Conservation (phyloP, 495 filamentous ascomycete species). For the Penicillium longicatenatum region DNA sequence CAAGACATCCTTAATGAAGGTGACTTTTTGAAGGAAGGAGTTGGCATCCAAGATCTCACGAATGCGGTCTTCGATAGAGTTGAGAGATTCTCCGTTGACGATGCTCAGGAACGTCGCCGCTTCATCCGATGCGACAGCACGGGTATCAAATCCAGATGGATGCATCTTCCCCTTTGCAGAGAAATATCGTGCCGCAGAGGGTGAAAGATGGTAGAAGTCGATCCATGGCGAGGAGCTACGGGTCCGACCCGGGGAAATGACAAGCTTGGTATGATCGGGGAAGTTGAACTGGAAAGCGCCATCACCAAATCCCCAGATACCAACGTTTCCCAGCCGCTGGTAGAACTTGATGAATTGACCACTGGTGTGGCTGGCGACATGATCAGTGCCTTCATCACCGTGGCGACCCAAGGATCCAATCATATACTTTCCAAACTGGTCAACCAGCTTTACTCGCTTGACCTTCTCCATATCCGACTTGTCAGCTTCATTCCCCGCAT, state of each 20-base stretch:
- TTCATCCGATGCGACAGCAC: constrained; percentile 60
- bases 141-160: constrained; percentile 48
- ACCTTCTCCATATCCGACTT: constrained; percentile 67
- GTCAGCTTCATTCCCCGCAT: constrained; percentile 54
- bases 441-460: constrained; percentile 77
- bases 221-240: constrained; percentile 60
- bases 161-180: constrained; percentile 61
- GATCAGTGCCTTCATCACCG: constrained; percentile 44
- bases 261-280: constrained; percentile 93
- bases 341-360: constrained; percentile 82
- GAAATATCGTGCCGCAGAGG: constrained; percentile 65
- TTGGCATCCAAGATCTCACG: constrained; percentile 71
- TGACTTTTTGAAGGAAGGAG: constrained; percentile 75
- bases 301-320: constrained; percentile 87
- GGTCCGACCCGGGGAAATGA: constrained; percentile 71
- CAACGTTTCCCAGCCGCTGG: constrained; percentile 82
- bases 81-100: constrained; percentile 53
- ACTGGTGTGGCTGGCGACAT: constrained; percentile 34
- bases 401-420: constrained; percentile 57
- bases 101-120: constrained; percentile 62
- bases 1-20: constrained; percentile 69
- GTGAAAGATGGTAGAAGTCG: constrained; percentile 81
- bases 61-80: constrained; percentile 56
- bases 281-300: constrained; percentile 96
- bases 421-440: constrained; percentile 96